These are phyloP conservation scores for Thermomucor indicae-seudaticae DNA, from an alignment of 371 early-diverging fungal genomes.

Conservation along the genomic window DNA sequence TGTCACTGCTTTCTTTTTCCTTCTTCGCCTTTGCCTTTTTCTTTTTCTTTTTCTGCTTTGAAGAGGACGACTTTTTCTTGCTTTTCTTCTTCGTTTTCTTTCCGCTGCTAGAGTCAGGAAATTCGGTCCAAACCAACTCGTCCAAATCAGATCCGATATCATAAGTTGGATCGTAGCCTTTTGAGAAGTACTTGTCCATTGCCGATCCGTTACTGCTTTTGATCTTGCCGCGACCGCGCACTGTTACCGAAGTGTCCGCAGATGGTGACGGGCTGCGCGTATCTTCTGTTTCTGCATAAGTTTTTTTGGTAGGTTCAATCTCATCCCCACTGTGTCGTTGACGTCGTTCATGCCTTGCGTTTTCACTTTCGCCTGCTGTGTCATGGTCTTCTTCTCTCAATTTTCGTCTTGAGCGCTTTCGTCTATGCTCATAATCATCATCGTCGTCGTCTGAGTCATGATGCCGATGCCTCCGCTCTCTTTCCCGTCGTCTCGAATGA, in stretches of 20 bases:
- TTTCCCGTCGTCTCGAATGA: slow-evolving; percentile 4
- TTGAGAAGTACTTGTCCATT: slow-evolving; percentile 73
- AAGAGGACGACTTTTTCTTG: slow-evolving; percentile 20
- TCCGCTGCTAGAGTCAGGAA: slow-evolving; percentile 1
- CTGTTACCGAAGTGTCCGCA: too few relatives aligned
- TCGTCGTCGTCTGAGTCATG: slow-evolving; percentile 1
- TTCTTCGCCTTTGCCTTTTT: slow-evolving; percentile 6
- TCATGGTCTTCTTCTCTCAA: neutral
- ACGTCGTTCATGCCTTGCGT: neutral
- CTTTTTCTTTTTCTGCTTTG: slow-evolving; percentile 9
- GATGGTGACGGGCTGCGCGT: neutral
- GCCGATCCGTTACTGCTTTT: slow-evolving; percentile 30
- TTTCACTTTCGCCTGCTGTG: neutral
- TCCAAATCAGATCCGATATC: slow-evolving; percentile 56
- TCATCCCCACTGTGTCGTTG: neutral
- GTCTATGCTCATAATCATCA: neutral
- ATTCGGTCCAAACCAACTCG: slow-evolving; percentile 33
- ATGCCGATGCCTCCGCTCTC: neutral
- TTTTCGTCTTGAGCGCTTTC: neutral
- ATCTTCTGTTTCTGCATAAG: neutral
- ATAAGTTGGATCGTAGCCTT: slow-evolving; percentile 60
- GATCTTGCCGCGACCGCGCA: slow-evolving; percentile 36
- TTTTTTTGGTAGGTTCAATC: neutral
- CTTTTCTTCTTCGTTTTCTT: slow-evolving; percentile 23
- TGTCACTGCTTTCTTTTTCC: neutral